Evolutionary conservation across 306 rosid genomes (phyloP).

Genomic region (Corylus heterophylla): DNA sequence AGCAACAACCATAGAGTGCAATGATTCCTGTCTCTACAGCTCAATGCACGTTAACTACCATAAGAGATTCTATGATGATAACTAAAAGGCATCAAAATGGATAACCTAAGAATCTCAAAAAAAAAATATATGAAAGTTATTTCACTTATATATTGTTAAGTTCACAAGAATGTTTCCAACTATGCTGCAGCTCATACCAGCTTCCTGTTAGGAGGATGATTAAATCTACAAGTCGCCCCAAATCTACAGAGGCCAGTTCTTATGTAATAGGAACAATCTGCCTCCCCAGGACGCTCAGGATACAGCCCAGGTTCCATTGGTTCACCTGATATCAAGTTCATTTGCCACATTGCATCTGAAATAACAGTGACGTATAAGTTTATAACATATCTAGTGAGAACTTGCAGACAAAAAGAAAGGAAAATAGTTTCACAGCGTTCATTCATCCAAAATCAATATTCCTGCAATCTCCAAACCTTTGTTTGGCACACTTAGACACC

Average conservation of each 20-base stretch:
- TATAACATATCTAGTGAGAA: constrained; percentile 19
- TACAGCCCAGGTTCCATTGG: constrained; percentile 83
- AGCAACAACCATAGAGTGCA: background rate
- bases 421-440: constrained; percentile 4
- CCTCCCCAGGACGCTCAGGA: constrained; percentile 95
- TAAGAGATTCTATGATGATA: background rate
- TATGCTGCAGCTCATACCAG: constrained; percentile 62
- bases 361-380: constrained; percentile 32
- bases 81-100: constrained; percentile 4
- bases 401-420: constrained; percentile 14
- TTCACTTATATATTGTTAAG: constrained; percentile 8
- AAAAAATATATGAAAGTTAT: constrained; percentile 6
- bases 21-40: constrained; percentile 7
- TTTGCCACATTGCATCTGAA: constrained; percentile 94
- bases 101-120: constrained; percentile 2
- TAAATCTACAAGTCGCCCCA: constrained; percentile 92
- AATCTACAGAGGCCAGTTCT: constrained; percentile 96
- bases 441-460: constrained; percentile 21
- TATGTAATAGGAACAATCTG: constrained; percentile 93
- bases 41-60: constrained; percentile 5
- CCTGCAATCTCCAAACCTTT: background rate
- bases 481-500: background rate
- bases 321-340: constrained; percentile 86
- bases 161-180: constrained; percentile 16
- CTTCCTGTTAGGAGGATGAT: constrained; percentile 94